phyloP scores from a whole-genome alignment of 495 filamentous ascomycete genomes.

The Aspergillus bertholletiae region DNA sequence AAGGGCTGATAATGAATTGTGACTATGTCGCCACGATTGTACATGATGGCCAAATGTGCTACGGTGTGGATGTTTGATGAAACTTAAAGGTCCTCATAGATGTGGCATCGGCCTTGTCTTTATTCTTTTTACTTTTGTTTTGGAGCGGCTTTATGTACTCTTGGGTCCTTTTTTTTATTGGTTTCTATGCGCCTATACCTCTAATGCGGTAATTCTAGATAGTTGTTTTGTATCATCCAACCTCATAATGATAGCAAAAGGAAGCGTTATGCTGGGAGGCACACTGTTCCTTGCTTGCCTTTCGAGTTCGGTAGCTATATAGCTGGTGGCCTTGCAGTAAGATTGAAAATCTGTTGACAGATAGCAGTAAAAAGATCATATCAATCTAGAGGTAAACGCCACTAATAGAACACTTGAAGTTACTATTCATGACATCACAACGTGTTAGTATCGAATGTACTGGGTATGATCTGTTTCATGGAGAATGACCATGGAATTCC shows the following conservation, averaged over 20 bases:
- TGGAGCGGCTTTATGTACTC: neutral
- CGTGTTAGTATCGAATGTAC: too few relatives aligned
- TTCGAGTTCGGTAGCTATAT: neutral
- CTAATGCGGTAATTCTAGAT: neutral
- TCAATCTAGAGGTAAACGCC: too few relatives aligned
- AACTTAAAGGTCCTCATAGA: neutral
- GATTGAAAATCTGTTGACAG: too few relatives aligned
- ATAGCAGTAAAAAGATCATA: too few relatives aligned
- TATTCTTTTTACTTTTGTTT: neutral
- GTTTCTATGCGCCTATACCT: neutral
- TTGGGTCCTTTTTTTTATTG: neutral
- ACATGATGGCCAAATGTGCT: neutral
- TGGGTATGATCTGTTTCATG: too few relatives aligned
- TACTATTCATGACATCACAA: too few relatives aligned
- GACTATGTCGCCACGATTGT: neutral
- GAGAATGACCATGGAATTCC: too few relatives aligned
- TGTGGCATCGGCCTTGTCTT: neutral
- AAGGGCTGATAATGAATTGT: neutral
- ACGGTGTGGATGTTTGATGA: neutral
- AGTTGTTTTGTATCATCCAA: neutral
- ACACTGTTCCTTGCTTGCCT: neutral
- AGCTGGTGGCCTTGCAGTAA: too few relatives aligned
- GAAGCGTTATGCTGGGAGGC: neutral
- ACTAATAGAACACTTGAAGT: too few relatives aligned
- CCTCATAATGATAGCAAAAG: neutral